Percentiles rank a stretch among this genome's conserved stretches.
These are phyloP conservation scores for Hygrophorus russula DNA, from an alignment of 768 basidiomycete species.

Conservation along the genomic window DNA sequence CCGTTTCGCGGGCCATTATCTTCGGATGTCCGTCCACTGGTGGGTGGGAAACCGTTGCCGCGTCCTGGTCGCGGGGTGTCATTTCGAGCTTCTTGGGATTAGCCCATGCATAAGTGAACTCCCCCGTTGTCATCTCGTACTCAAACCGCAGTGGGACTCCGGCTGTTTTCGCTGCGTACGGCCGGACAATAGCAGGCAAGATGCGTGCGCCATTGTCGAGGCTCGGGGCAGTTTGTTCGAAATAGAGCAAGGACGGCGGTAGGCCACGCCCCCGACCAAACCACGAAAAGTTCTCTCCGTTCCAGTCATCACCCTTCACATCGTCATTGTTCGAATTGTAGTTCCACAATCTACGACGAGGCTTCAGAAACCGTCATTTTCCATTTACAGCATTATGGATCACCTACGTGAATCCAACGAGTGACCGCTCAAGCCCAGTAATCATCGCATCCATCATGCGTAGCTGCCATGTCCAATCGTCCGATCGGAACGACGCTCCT, in stretches of 20 bases:
- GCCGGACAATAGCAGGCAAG: conserved; percentile 70
- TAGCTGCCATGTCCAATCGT: conserved; percentile 72
- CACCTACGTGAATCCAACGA: conserved; percentile 80
- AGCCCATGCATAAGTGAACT: conserved; percentile 56
- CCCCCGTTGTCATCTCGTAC: conserved; percentile 70
- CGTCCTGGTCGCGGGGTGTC: conserved; percentile 1
- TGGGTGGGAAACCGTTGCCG: conserved; percentile 20
- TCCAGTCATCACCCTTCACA: conserved; percentile 76
- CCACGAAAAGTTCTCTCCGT: conserved; percentile 97
- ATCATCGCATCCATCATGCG: conserved; percentile 95
- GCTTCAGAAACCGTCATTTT: background rate
- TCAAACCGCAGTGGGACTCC: conserved; percentile 67
- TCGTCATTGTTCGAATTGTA: conserved; percentile 88
- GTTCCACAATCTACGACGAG: conserved; percentile 67
- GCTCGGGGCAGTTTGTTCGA: conserved; percentile 50
- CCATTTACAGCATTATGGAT: background rate
- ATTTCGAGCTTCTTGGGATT: conserved; percentile 18
- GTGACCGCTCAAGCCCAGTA: conserved; percentile 63
- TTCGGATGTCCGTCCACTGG: conserved; percentile 27
- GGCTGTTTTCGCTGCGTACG: conserved; percentile 84
- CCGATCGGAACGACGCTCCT: conserved; percentile 57
- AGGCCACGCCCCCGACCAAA: conserved; percentile 57
- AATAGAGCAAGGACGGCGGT: conserved; percentile 41
- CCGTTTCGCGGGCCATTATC: conserved; percentile 55
- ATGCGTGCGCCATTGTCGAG: conserved; percentile 80